Conservation (phyloP, 192 early-diverging fungal species). For the Coemansia furcata region DNA sequence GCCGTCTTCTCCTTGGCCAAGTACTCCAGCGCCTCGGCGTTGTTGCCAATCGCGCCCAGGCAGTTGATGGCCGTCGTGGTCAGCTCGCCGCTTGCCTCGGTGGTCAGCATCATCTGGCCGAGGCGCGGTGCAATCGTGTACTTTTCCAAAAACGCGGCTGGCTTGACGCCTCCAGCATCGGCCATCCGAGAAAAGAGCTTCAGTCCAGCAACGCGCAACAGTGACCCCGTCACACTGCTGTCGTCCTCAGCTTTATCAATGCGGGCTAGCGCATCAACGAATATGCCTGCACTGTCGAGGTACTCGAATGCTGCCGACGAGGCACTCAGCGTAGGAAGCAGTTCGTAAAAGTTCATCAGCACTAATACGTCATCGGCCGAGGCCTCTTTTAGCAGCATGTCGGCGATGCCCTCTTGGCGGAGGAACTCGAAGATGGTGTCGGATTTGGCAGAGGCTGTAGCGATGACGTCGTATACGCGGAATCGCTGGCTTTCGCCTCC, state of each 20-base stretch:
- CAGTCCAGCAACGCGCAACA: slow-evolving; percentile 25
- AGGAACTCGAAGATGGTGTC: slow-evolving; percentile 32
- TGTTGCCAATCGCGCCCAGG: slow-evolving; percentile 45
- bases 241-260: slow-evolving; percentile 13
- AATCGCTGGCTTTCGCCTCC: slow-evolving; percentile 42
- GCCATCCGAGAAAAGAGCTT: slow-evolving; percentile 48
- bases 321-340: slow-evolving; percentile 26
- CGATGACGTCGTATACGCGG: slow-evolving; percentile 48
- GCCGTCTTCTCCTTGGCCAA: too few relatives aligned
- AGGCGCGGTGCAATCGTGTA: slow-evolving; percentile 28
- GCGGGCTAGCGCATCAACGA: slow-evolving; percentile 14
- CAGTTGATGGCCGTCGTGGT: slow-evolving; percentile 31
- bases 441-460: slow-evolving; percentile 8
- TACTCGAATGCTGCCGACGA: slow-evolving; percentile 22
- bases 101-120: slow-evolving; percentile 15
- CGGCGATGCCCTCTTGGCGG: slow-evolving; percentile 33
- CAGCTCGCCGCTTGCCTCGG: slow-evolving; percentile 15
- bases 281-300: slow-evolving; percentile 26
- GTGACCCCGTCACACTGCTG: slow-evolving; percentile 17
- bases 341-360: slow-evolving; percentile 41
- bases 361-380: slow-evolving; percentile 30
- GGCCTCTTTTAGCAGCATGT: slow-evolving; percentile 30
- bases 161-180: slow-evolving; percentile 18
- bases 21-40: slow-evolving; percentile 28
- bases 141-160: slow-evolving; percentile 25